These are phyloP conservation scores for Pseudonectria foliicola DNA, from an alignment of 2,329 filamentous ascomycete genomes.

Conservation along the genomic window DNA sequence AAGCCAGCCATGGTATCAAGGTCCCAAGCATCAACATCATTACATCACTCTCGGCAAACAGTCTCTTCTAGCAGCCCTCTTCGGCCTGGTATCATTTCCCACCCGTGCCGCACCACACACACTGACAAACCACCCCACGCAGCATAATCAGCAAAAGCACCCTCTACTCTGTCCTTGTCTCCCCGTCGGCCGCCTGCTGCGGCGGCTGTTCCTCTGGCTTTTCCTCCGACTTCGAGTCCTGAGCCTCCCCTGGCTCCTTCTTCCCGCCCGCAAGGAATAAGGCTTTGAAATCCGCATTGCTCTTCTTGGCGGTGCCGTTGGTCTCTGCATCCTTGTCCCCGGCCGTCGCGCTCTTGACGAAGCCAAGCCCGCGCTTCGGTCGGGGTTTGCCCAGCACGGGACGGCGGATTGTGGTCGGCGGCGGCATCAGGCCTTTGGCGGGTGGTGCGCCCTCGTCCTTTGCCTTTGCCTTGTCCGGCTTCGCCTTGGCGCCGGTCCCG, in stretches of 20 bases:
- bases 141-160: too few relatives aligned
- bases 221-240: not conserved
- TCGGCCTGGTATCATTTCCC: too few relatives aligned
- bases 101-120: too few relatives aligned
- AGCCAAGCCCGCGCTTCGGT: slow-evolving; percentile 38
- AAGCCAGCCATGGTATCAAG: too few relatives aligned
- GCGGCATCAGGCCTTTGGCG: slow-evolving; percentile 33
- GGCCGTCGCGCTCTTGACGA: slow-evolving; percentile 24
- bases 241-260: slow-evolving; percentile 7
- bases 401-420: slow-evolving; percentile 35
- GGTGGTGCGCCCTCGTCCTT: slow-evolving; percentile 11
- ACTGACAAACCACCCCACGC: too few relatives aligned
- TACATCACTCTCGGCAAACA: not conserved
- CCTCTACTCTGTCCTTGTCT: slow-evolving; percentile 1
- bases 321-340: slow-evolving; percentile 11
- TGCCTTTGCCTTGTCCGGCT: slow-evolving; percentile 22
- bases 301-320: slow-evolving; percentile 35
- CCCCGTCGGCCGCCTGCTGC: slow-evolving; percentile 1
- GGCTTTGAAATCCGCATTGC: slow-evolving; percentile 53
- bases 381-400: slow-evolving; percentile 33
- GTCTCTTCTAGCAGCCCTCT: too few relatives aligned
- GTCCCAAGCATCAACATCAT: not conserved
- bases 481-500: slow-evolving; percentile 10
- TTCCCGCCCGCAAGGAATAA: slow-evolving; percentile 32
- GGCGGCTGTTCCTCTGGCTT: not conserved